Evolutionary conservation across 108 stramenopile species (phyloP).

Genomic region (Cafeteria roenbergensis): DNA sequence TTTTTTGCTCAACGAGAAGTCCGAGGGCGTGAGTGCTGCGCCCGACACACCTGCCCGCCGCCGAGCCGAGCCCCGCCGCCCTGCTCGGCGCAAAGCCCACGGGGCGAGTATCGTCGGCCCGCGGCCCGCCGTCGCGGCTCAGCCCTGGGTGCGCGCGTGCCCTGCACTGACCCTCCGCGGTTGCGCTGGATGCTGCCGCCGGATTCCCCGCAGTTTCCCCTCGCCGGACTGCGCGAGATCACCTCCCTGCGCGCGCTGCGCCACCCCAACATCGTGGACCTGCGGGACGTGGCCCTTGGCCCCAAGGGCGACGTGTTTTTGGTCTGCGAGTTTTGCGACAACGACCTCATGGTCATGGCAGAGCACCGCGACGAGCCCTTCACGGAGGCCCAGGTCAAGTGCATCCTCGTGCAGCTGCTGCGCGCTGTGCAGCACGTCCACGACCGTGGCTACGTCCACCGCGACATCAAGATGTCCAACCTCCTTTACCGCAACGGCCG

Average conservation of each 20-base stretch:
- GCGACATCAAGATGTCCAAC: constrained; percentile 82
- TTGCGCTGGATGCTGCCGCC: no score
- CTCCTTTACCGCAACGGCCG: constrained; percentile 41
- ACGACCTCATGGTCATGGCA: not conserved
- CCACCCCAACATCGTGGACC: not conserved
- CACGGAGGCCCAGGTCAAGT: constrained; percentile 7
- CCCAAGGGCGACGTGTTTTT: not conserved
- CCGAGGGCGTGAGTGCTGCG: no score
- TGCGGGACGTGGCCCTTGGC: not conserved
- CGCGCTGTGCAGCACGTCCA: constrained; percentile 59
- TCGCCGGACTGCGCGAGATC: not conserved
- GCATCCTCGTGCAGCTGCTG: constrained; percentile 43
- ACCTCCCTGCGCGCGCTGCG: not conserved
- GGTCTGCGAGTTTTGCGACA: not conserved
- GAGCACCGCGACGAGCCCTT: not conserved
- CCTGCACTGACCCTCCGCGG: no score
- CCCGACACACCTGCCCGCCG: no score
- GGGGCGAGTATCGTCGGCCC: no score
- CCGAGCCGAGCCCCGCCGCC: no score
- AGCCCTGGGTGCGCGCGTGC: no score
- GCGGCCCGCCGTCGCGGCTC: no score
- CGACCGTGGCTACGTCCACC: constrained; percentile 63
- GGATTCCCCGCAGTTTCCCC: not conserved
- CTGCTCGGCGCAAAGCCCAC: no score
- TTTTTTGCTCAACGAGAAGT: no score